Conservation (phyloP, 192 early-diverging fungal species). For the Coemansia sp. region DNA sequence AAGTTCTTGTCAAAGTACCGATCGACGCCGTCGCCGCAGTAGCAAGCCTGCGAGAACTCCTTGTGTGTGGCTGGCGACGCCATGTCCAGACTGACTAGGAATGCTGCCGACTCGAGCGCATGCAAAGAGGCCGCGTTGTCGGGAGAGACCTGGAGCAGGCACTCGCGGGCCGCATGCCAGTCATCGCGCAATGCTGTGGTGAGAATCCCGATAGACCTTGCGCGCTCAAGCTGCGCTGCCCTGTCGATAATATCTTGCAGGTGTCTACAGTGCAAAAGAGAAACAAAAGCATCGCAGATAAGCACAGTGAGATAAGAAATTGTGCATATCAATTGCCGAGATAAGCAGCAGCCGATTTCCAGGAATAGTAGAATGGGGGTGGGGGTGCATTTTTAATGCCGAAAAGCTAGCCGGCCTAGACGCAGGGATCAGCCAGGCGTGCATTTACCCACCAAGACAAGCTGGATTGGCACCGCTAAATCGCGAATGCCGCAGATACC, state of each 20-base stretch:
- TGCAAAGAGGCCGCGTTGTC: conserved; percentile 64
- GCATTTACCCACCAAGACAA: conserved; percentile 1
- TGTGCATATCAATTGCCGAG: background rate
- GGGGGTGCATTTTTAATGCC: background rate
- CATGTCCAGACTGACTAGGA: conserved; percentile 79
- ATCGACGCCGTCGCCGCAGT: conserved; percentile 78
- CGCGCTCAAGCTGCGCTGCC: conserved; percentile 55
- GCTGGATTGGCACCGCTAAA: background rate
- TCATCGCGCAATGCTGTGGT: conserved; percentile 59
- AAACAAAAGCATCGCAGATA: conserved; percentile 20
- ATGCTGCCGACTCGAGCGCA: conserved; percentile 70
- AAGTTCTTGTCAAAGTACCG: conserved; percentile 80
- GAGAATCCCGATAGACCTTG: conserved; percentile 56
- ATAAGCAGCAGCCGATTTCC: conserved; percentile 28
- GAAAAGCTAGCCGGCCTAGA: conserved; percentile 1
- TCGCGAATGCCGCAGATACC: conserved; percentile 4
- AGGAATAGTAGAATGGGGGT: conserved; percentile 18
- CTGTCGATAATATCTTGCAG: conserved; percentile 65
- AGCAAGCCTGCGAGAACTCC: conserved; percentile 72
- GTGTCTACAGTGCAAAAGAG: conserved; percentile 52
- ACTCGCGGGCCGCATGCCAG: conserved; percentile 58
- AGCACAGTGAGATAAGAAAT: background rate
- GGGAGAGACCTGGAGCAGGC: conserved; percentile 59
- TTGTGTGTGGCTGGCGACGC: conserved; percentile 66
- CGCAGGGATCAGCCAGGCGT: conserved; percentile 1